These are phyloP conservation scores for Trametes punicea DNA, from an alignment of 768 basidiomycete species.

Conservation along the genomic window DNA sequence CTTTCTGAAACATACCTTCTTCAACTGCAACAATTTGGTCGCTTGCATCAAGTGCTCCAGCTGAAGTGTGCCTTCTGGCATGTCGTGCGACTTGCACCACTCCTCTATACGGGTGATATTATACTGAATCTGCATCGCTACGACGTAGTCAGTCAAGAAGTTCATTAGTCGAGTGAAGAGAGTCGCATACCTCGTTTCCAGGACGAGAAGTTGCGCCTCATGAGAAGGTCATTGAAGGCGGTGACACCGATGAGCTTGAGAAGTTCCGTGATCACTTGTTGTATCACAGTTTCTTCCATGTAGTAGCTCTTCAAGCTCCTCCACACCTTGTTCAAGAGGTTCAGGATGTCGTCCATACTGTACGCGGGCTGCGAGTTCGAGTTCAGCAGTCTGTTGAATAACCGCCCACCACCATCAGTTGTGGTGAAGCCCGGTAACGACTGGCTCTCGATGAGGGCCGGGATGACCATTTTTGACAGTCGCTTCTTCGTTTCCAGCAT, in stretches of 20 bases:
- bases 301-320: slow-evolving; percentile 98
- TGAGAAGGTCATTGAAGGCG: slow-evolving; percentile 96
- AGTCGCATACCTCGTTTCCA: slow-evolving; percentile 89
- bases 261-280: slow-evolving; percentile 92
- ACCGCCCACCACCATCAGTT: slow-evolving; percentile 85
- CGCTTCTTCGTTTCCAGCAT: slow-evolving; percentile 98
- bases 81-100: slow-evolving; percentile 99
- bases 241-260: slow-evolving; percentile 95
- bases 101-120: slow-evolving; percentile 97
- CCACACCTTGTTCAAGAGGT: slow-evolving; percentile 96
- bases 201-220: slow-evolving; percentile 98
- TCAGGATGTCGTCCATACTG: slow-evolving; percentile 97
- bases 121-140: slow-evolving; percentile 99
- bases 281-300: slow-evolving; percentile 95
- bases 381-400: slow-evolving; percentile 91
- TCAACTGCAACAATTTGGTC: slow-evolving; percentile 94
- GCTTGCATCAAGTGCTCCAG: slow-evolving; percentile 99
- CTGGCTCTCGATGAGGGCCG: slow-evolving; percentile 97
- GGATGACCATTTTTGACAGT: slow-evolving; percentile 95
- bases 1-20: slow-evolving; percentile 62
- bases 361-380: slow-evolving; percentile 85
- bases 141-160: background rate
- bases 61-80: slow-evolving; percentile 97
- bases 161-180: background rate
- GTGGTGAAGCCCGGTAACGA: slow-evolving; percentile 97